These are phyloP conservation scores for Pseudoneurospora amorphoporcata DNA, from an alignment of 495 filamentous ascomycete species.

Conservation along the genomic window DNA sequence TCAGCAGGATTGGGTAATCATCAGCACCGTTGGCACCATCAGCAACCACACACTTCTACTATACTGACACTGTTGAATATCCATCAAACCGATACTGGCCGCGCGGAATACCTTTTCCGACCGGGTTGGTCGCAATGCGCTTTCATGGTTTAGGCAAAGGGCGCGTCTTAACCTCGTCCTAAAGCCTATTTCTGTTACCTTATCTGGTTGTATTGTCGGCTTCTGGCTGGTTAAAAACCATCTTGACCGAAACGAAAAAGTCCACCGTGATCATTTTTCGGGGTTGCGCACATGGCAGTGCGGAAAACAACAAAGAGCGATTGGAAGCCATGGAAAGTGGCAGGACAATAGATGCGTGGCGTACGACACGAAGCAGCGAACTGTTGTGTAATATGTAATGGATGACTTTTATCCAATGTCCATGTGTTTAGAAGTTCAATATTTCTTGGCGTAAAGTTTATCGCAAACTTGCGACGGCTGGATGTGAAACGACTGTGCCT, in stretches of 20 bases:
- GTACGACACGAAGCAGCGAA: background rate
- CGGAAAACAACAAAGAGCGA: background rate
- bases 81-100: background rate
- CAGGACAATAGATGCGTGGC: background rate
- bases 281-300: background rate
- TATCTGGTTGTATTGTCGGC: background rate
- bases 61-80: background rate
- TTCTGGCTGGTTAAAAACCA: background rate
- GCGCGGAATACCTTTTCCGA: background rate
- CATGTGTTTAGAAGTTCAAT: background rate
- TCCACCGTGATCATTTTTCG: background rate
- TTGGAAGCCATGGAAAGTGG: background rate
- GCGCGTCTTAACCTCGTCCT: background rate
- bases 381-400: background rate
- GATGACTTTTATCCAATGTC: background rate
- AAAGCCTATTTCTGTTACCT: background rate
- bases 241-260: background rate
- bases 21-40: background rate
- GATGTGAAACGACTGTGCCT: background rate
- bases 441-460: background rate
- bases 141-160: background rate
- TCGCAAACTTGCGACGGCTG: background rate
- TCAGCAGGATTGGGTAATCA: conserved; percentile 3
- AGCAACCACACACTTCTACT: background rate
- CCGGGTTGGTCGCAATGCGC: background rate